Conservation (phyloP, 805 yeast genomes). For the Candida coquimbonensis region DNA sequence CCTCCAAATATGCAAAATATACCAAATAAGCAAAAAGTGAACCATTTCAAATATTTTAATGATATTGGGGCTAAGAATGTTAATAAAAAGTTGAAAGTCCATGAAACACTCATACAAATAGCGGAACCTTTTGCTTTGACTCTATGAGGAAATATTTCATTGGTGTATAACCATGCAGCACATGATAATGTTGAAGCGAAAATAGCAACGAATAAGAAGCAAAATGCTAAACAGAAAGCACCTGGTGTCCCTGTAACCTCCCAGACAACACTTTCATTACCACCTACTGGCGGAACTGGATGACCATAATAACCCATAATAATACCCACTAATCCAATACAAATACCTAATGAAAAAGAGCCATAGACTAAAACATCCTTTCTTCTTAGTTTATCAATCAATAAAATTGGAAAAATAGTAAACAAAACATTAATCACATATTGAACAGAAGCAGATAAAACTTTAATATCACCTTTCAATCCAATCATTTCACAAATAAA, state of each 20-base stretch:
- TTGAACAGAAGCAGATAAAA: constrained; percentile 31
- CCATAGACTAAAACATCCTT: constrained; percentile 43
- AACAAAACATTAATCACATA: constrained; percentile 35
- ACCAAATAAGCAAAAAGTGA: constrained; percentile 34
- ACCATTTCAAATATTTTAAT: constrained; percentile 31
- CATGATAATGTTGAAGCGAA: constrained; percentile 40
- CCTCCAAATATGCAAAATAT: constrained; percentile 27
- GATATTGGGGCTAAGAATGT: constrained; percentile 35
- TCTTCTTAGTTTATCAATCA: constrained; percentile 38
- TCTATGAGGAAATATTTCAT: constrained; percentile 39
- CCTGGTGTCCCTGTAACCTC: constrained; percentile 33
- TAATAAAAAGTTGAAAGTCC: constrained; percentile 33
- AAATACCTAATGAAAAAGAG: constrained; percentile 27
- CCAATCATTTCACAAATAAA: constrained; percentile 45
- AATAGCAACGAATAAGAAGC: constrained; percentile 38
- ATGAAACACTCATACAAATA: constrained; percentile 38
- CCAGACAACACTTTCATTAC: constrained; percentile 31
- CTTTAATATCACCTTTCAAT: constrained; percentile 27
- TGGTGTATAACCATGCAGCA: constrained; percentile 42
- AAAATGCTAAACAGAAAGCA: constrained; percentile 35
- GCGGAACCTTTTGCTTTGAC: constrained; percentile 42
- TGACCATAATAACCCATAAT: constrained; percentile 32
- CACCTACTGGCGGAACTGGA: constrained; percentile 23
- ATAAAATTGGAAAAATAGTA: constrained; percentile 36
- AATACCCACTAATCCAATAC: constrained; percentile 29